Evolutionary conservation across 2,329 filamentous ascomycete genomes (phyloP).

Genomic region (Talaromyces rugulosus): DNA sequence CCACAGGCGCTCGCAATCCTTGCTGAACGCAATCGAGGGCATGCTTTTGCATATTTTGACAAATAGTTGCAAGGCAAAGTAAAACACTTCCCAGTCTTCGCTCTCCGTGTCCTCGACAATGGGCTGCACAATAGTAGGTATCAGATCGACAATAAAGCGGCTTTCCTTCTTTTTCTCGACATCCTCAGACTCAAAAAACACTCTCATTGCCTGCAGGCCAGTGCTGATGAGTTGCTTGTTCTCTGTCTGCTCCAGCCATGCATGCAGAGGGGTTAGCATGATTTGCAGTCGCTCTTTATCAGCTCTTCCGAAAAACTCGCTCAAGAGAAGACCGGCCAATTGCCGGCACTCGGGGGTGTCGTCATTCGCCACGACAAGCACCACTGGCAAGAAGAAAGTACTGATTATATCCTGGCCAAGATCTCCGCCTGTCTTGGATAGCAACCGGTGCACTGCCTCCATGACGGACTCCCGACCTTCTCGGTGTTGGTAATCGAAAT

Average conservation of each 20-base stretch:
- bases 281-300: constrained; percentile 67
- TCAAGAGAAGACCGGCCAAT: constrained; percentile 74
- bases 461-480: constrained; percentile 89
- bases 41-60: constrained; percentile 64
- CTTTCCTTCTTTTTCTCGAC: constrained; percentile 65
- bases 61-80: constrained; percentile 67
- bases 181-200: constrained; percentile 72
- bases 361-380: constrained; percentile 84
- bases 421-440: constrained; percentile 78
- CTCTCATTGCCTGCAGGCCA: constrained; percentile 73
- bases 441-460: constrained; percentile 81
- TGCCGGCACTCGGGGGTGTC: constrained; percentile 80
- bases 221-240: constrained; percentile 68
- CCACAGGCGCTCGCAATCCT: constrained; percentile 66
- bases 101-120: constrained; percentile 49
- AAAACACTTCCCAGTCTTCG: constrained; percentile 64
- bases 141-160: constrained; percentile 52
- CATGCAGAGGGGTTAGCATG: constrained; percentile 66
- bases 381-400: constrained; percentile 78
- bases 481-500: constrained; percentile 83
- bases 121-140: constrained; percentile 51
- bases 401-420: constrained; percentile 77
- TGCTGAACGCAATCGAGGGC: constrained; percentile 60
- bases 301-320: constrained; percentile 73
- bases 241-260: constrained; percentile 72